Base-by-base conservation (phyloP, 2,329 filamentous ascomycete species). In the Capronia americana region DNA sequence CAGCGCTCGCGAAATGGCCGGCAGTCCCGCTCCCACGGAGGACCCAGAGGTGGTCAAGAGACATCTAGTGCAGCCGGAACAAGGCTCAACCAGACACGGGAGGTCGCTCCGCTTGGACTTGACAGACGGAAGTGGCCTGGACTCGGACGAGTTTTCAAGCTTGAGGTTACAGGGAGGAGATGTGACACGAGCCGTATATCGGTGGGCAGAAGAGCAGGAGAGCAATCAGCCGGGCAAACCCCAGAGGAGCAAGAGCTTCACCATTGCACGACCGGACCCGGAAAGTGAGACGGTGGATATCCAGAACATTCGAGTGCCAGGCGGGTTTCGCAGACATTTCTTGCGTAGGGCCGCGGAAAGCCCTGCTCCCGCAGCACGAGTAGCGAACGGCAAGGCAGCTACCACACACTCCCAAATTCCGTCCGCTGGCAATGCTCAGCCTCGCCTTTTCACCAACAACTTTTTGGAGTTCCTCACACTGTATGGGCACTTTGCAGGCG, bases 401-500 rank as follows among this genome's bases (percentile, higher is more conserved):
- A 24, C 75, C 71, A 30, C 79, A 77, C 67, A 78, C 74, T 59
- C 78, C 73, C 57, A 63, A 14, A 75, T 78, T 78, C 76, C 73
- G 79, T 75, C 72, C 61, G 75, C 74, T 67, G 69, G 73, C 60
- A 68, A 50, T 55, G 75, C 61, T 73, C 78, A 84, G 63, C 86
- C 86, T 44, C 87, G 87, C 68, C 83, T 96, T 34, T 88, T 97
- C 65, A 97, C 95, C 0, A 93, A 86, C 71, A 99, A 91, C 79
- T 99, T 99, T 76, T 86, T 99, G 66, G 96, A 99, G 77, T 99
- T 99, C 74, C 78, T 99, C 58, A 93, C 92, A 7, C 86, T 99
- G 32, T 99, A 97, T 73, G 95, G 95, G 3, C 95, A 99, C 80
- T 99, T 99, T 77, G 95, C 95, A 1, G 95, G 95, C 79, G 95